Conservation (phyloP, 1,139 yeast species). For the Yarrowia galli region DNA sequence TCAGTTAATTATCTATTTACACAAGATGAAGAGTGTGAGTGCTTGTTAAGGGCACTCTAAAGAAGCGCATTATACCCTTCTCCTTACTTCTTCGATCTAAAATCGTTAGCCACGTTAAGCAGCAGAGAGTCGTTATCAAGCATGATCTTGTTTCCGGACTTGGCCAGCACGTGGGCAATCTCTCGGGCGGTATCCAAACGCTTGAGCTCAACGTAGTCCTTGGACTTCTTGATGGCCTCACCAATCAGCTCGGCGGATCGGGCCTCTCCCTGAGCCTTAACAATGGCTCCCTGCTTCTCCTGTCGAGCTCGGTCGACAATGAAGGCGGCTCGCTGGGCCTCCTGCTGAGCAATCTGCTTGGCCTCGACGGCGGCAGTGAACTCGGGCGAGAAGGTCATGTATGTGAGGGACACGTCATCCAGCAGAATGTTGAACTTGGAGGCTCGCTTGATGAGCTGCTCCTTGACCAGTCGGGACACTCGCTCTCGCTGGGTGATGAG, state of each 20-base stretch:
- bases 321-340: conserved; percentile 97
- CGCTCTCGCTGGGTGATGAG: conserved; percentile 97
- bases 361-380: conserved; percentile 98
- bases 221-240: conserved; percentile 96
- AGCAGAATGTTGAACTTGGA: conserved; percentile 82
- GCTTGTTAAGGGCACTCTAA: not conserved
- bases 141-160: conserved; percentile 88
- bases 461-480: conserved; percentile 89
- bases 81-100: conserved; percentile 38
- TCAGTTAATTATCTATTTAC: conserved; percentile 37
- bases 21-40: conserved; percentile 6
- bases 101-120: conserved; percentile 82
- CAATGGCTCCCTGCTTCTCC: conserved; percentile 96
- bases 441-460: conserved; percentile 90
- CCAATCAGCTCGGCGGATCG: conserved; percentile 97
- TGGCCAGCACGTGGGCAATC: conserved; percentile 83
- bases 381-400: conserved; percentile 97
- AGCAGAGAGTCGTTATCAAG: conserved; percentile 91
- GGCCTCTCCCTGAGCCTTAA: conserved; percentile 98
- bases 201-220: conserved; percentile 94
- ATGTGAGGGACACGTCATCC: conserved; percentile 95
- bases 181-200: conserved; percentile 97
- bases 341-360: conserved; percentile 99
- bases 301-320: conserved; percentile 96
- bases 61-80: not conserved